These are phyloP conservation scores for Garcia nutans DNA, from an alignment of 345 rosid species.

Conservation along the genomic window DNA sequence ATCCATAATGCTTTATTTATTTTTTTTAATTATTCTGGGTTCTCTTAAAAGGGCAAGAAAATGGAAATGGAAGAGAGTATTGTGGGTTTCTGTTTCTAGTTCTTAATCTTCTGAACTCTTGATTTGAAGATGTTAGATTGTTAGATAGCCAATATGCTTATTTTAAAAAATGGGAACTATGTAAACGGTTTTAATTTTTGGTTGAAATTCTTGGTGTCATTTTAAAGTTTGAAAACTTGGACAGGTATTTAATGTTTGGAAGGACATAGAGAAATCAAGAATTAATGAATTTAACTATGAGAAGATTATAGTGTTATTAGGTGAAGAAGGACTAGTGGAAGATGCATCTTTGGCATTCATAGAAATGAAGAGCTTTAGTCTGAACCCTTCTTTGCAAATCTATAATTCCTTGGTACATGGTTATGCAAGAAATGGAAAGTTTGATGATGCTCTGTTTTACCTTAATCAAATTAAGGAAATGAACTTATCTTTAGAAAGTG, in stretches of 20 bases:
- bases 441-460: conserved; percentile 46
- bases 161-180: background rate
- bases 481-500: conserved; percentile 36
- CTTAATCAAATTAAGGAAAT: conserved; percentile 47
- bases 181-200: background rate
- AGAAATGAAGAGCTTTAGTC: conserved; percentile 42
- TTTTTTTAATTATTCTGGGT: no score
- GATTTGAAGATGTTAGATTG: background rate
- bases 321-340: conserved; percentile 42
- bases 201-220: background rate
- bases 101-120: background rate
- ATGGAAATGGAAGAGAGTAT: no score
- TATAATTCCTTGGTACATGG: conserved; percentile 57
- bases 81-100: background rate
- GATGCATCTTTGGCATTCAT: conserved; percentile 47
- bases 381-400: conserved; percentile 42
- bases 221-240: conserved; percentile 13
- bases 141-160: background rate
- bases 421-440: conserved; percentile 44
- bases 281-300: conserved; percentile 49
- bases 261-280: conserved; percentile 43
- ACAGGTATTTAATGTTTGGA: conserved; percentile 71
- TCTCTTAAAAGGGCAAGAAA: no score
- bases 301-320: conserved; percentile 49
- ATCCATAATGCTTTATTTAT: no score